These are phyloP conservation scores for Myxozyma geophila DNA, from an alignment of 805 yeast genomes.

Conservation along the genomic window DNA sequence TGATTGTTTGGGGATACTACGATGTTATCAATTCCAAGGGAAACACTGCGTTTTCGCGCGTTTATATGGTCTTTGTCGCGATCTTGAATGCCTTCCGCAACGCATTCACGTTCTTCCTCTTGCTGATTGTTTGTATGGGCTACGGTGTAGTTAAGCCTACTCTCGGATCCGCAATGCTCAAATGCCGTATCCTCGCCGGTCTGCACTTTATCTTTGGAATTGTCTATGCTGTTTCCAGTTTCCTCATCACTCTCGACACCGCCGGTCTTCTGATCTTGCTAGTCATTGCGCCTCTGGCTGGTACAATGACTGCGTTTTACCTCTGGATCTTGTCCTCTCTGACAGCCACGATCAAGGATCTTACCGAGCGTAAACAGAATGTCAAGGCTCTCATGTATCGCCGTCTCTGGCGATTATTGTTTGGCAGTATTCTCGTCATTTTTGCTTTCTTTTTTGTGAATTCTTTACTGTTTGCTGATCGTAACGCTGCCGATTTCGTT, in stretches of 20 bases:
- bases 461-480: constrained; percentile 70
- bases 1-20: constrained; percentile 89
- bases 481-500: constrained; percentile 73
- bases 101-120: constrained; percentile 84
- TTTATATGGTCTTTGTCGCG: constrained; percentile 78
- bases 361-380: constrained; percentile 85
- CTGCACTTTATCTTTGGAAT: constrained; percentile 61
- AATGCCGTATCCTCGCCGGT: constrained; percentile 63
- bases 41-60: constrained; percentile 59
- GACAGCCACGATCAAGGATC: constrained; percentile 69
- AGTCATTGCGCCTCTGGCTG: constrained; percentile 70
- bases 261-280: constrained; percentile 58
- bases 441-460: constrained; percentile 73
- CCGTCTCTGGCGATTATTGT: constrained; percentile 72
- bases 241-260: constrained; percentile 54
- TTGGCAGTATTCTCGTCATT: constrained; percentile 70
- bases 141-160: constrained; percentile 90
- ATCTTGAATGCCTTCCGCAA: constrained; percentile 78
- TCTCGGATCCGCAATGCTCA: constrained; percentile 77
- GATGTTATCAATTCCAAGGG: constrained; percentile 75
- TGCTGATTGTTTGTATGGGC: constrained; percentile 85
- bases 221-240: constrained; percentile 58
- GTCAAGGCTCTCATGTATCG: constrained; percentile 89
- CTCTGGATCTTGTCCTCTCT: constrained; percentile 73
- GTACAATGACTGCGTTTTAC: constrained; percentile 74